A percentile compares a stretch with the other conserved stretches of the same genome.
Conservation (phyloP, 768 basidiomycete species). For the Rhodotorula toruloides region DNA sequence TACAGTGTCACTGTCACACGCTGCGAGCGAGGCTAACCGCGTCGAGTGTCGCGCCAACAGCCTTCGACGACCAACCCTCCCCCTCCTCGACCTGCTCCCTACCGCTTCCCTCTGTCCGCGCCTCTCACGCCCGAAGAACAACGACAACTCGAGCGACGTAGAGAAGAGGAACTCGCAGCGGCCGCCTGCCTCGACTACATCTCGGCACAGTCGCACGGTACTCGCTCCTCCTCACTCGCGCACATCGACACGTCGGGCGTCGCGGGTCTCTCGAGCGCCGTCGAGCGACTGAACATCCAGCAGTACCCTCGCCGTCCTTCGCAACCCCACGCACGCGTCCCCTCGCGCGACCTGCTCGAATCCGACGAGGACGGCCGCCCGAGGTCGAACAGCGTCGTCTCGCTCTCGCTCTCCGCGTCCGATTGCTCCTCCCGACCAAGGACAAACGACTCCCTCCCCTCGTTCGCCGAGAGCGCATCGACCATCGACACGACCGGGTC, state of each 20-base stretch:
- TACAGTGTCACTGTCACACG: too few species aligned
- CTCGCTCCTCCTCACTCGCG: slow-evolving; percentile 6
- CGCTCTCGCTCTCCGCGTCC: background rate
- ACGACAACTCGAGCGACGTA: slow-evolving; percentile 53
- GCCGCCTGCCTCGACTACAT: slow-evolving; percentile 39
- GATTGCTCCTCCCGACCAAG: slow-evolving; percentile 27
- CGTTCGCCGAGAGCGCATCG: slow-evolving; percentile 14
- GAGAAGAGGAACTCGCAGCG: slow-evolving; percentile 52
- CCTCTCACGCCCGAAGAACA: slow-evolving; percentile 48
- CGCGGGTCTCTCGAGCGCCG: background rate
- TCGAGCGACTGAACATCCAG: slow-evolving; percentile 15
- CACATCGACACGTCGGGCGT: background rate
- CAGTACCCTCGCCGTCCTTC: background rate
- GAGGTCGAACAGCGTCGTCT: background rate
- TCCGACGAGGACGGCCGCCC: background rate
- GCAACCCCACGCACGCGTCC: background rate
- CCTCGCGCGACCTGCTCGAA: background rate
- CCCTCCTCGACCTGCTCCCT: slow-evolving; percentile 50
- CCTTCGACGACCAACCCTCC: background rate
- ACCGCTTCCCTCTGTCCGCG: background rate
- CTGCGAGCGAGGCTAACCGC: too few species aligned
- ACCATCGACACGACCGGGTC: slow-evolving; percentile 15
- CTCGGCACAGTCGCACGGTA: slow-evolving; percentile 42
- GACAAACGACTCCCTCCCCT: slow-evolving; percentile 37
- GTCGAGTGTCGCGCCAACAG: too few species aligned